A percentile compares a stretch with the other conserved stretches of the same genome.
Evolutionary conservation across 1,139 yeast species (phyloP).

Genomic region (Diutina sp.): DNA sequence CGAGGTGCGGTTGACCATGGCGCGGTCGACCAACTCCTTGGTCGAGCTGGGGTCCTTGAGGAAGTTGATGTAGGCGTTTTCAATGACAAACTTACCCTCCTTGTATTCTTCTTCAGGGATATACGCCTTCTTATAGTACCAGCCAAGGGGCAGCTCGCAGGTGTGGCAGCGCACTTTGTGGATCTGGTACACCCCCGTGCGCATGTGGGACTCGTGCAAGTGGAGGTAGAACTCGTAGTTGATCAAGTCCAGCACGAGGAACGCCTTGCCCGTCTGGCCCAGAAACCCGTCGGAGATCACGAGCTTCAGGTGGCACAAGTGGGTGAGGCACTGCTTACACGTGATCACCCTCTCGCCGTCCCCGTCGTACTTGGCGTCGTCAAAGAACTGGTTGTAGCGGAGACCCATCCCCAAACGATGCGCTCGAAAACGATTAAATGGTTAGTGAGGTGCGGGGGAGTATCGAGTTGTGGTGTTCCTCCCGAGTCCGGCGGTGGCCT

Average conservation of each 20-base stretch:
- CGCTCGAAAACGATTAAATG: no score
- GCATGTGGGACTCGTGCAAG: slow-evolving; percentile 36
- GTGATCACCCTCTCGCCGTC: slow-evolving; percentile 30
- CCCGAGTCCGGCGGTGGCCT: not conserved
- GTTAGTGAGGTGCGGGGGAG: no score
- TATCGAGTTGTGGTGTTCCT: no score
- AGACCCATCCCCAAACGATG: slow-evolving; percentile 7
- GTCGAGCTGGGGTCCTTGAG: not conserved
- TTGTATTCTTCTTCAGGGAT: slow-evolving; percentile 50
- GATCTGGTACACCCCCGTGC: slow-evolving; percentile 59
- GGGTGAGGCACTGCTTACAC: slow-evolving; percentile 40
- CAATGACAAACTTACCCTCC: slow-evolving; percentile 71
- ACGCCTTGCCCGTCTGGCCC: slow-evolving; percentile 42
- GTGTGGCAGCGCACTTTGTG: slow-evolving; percentile 55
- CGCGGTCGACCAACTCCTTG: not conserved
- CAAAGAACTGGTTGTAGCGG: slow-evolving; percentile 8
- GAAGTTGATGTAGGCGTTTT: slow-evolving; percentile 18
- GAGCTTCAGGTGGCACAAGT: slow-evolving; percentile 33
- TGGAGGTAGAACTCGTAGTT: slow-evolving; percentile 23
- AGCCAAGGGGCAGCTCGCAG: slow-evolving; percentile 53
- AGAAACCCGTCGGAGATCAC: slow-evolving; percentile 37
- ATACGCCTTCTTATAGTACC: slow-evolving; percentile 62
- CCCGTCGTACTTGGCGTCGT: slow-evolving; percentile 13
- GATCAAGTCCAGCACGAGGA: slow-evolving; percentile 34
- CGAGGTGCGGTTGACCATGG: not conserved